Conservation (phyloP, 2,329 filamentous ascomycete genomes). For the Fusarium sp. region DNA sequence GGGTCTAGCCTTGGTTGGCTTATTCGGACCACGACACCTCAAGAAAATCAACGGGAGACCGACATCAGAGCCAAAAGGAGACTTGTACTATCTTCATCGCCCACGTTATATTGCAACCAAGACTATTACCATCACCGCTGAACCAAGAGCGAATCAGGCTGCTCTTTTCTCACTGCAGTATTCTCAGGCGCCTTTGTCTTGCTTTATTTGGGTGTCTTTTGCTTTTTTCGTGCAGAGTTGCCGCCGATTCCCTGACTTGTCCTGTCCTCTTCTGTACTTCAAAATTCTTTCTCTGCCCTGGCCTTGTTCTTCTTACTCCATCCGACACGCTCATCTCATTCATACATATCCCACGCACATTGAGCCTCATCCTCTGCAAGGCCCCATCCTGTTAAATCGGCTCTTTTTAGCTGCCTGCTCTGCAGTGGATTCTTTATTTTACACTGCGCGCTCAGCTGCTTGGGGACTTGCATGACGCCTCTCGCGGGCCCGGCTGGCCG, state of each 20-base stretch:
- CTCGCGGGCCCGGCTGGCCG: conserved; percentile 44
- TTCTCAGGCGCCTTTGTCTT: conserved; percentile 26
- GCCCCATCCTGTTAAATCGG: conserved; percentile 13
- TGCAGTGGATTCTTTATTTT: conserved; percentile 22
- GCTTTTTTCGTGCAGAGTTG: conserved; percentile 31
- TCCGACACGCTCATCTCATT: conserved; percentile 45
- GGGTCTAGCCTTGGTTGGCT: conserved; percentile 42
- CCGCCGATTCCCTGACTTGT: conserved; percentile 36
- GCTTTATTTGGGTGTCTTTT: conserved; percentile 19
- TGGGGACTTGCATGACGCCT: conserved; percentile 42
- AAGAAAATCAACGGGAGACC: conserved; percentile 49
- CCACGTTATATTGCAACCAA: conserved; percentile 33
- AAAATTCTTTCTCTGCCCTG: conserved; percentile 47
- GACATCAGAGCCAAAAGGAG: conserved; percentile 49
- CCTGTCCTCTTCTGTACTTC: conserved; percentile 27
- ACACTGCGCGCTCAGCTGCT: conserved; percentile 28
- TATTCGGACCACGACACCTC: conserved; percentile 54
- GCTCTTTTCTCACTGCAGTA: conserved; percentile 3
- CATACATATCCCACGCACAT: conserved; percentile 38
- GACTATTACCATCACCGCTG: conserved; percentile 9
- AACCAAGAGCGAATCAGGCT: conserved; percentile 1
- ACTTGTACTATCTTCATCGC: conserved; percentile 41
- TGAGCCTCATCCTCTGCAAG: conserved; percentile 30
- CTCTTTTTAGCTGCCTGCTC: conserved; percentile 16
- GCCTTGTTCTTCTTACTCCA: conserved; percentile 43